Conservation (phyloP, 345 rosid genomes). For the Hibiscus mutabilis region DNA sequence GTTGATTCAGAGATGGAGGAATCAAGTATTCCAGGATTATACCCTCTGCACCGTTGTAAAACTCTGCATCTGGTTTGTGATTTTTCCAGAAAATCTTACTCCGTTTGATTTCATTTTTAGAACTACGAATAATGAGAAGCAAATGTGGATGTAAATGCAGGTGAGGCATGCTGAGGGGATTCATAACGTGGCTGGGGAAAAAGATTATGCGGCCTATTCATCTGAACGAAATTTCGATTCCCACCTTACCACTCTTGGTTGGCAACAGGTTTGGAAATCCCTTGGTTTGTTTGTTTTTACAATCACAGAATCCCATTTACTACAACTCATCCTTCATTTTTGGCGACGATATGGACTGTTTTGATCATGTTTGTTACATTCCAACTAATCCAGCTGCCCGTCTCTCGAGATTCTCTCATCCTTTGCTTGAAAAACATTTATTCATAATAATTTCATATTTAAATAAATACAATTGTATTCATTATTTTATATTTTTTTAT, state of each 20-base stretch:
- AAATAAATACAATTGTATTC: too few species aligned
- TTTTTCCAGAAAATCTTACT: not conserved
- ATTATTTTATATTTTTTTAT: too few species aligned
- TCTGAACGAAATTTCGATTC: conserved; percentile 70
- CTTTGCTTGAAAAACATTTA: too few species aligned
- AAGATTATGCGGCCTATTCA: conserved; percentile 33
- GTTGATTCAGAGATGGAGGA: conserved; percentile 38
- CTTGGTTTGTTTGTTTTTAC: conserved; percentile 21
- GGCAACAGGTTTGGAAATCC: conserved; percentile 40
- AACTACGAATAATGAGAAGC: too few species aligned
- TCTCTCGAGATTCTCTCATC: too few species aligned
- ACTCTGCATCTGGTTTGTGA: conserved; percentile 70
- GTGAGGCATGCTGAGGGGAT: conserved; percentile 90
- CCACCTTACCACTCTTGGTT: conserved; percentile 69
- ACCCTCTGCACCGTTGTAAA: conserved; percentile 65
- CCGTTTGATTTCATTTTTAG: too few species aligned
- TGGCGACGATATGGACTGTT: too few species aligned
- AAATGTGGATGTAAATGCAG: conserved; percentile 22
- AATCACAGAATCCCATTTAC: too few species aligned
- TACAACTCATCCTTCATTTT: too few species aligned
- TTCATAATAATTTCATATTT: not conserved
- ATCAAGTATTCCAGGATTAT: conserved; percentile 31
- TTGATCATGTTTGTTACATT: too few species aligned
- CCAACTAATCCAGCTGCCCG: too few species aligned
- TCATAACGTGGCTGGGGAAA: conserved; percentile 82